Base-by-base conservation (phyloP, 192 early-diverging fungal species). In the Linnemannia schmuckeri region DNA sequence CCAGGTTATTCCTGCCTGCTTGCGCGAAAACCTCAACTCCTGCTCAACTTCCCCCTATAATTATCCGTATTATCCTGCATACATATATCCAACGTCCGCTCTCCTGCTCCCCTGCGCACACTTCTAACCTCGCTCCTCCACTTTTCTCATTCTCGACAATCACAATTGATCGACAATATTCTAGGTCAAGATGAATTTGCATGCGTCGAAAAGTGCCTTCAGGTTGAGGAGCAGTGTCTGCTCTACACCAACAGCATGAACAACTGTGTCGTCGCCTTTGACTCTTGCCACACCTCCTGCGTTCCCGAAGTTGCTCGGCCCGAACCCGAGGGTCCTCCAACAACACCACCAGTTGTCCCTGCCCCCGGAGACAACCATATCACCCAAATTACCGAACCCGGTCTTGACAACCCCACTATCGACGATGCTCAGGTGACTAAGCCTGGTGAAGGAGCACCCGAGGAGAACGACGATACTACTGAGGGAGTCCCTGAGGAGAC, bases 141-240 rank as follows among this genome's bases (percentile, higher is more conserved):
- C 22, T 55, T 18, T 57, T n/a, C 6, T 57, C 55, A 57, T 57
- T 27, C n/a, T 33, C 35, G 1, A 70, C 69, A 17, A 70, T 27
- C 27, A 18, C 12, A 68, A 68, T 35, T 3, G 15, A 68, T 18
- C 66, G 15, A 68, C 10, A 68, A 68, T 33, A 52, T 52, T 52
- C 18, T 52, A 52, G 54, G 41, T 2, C 20, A 22, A 0, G 41
- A 47, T 7, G 70, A 83, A n/a, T 54, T 57, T 61, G 55, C 63
- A 10, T 87, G 84, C 63, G 17, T 87, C n/a, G 79, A 87, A 38
- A 4, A 70, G 24, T 87, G 84, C 44, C 63, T 81, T 22, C 44
- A 49, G 27, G 38, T 8, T 27, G 79, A 87, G 72, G 72, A 87
- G 22, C 71, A 81, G 8, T 87, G 84, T 35, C 70, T 87, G 38